Evolutionary conservation across 2,329 filamentous ascomycete genomes (phyloP).

Genomic region (Pseudocercospora macadamiae): DNA sequence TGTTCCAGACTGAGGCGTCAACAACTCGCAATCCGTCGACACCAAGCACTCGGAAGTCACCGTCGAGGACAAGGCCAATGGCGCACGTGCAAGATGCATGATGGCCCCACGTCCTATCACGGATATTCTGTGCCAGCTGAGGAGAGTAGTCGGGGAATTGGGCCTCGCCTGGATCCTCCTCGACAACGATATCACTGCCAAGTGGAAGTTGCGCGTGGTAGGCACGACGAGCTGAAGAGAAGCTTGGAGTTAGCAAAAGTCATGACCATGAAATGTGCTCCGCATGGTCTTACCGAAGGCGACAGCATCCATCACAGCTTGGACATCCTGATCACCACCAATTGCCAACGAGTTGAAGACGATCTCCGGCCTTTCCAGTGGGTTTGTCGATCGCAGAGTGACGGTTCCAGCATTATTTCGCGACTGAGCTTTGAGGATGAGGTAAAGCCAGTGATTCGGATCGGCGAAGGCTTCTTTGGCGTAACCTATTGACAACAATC

Average conservation of each 20-base stretch:
- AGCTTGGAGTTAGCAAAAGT: neutral
- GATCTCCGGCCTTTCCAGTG: conserved; percentile 65
- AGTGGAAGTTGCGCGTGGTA: conserved; percentile 44
- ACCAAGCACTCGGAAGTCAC: conserved; percentile 59
- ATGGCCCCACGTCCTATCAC: conserved; percentile 58
- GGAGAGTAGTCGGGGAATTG: neutral
- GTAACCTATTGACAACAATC: conserved; percentile 50
- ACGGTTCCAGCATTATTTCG: conserved; percentile 66
- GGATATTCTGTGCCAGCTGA: conserved; percentile 52
- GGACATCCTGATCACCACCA: conserved; percentile 48
- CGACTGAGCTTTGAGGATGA: conserved; percentile 63
- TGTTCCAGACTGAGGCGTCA: conserved; percentile 62
- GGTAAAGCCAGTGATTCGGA: conserved; percentile 52
- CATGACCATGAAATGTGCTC: neutral
- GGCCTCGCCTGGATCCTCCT: conserved; percentile 44
- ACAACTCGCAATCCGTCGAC: conserved; percentile 61
- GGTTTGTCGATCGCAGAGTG: conserved; percentile 61
- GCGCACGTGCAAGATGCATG: conserved; percentile 59
- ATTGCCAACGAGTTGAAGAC: conserved; percentile 62
- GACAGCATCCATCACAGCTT: conserved; percentile 60
- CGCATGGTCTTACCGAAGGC: conserved; percentile 40
- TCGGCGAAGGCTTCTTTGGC: conserved; percentile 49
- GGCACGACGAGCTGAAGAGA: conserved; percentile 40
- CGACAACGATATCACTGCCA: conserved; percentile 45
- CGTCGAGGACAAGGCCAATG: conserved; percentile 61